Conservation (phyloP, 768 basidiomycete species). For the Termitomyces sp. region DNA sequence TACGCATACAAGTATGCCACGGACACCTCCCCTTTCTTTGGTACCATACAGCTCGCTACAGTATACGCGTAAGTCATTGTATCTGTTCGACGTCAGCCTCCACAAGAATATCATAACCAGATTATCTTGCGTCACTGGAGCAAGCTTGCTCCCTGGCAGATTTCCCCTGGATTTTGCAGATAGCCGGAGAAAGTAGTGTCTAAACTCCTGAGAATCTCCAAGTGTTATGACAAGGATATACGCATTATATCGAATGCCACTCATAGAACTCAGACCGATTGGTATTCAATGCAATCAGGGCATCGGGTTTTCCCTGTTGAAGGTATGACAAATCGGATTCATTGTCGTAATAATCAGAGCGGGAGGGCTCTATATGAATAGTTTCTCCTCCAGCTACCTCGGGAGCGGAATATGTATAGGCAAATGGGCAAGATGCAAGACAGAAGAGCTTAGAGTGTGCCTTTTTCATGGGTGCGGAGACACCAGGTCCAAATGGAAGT, state of each 20-base stretch:
- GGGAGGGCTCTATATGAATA: constrained; percentile 30
- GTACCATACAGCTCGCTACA: too few relatives aligned
- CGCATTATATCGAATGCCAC: constrained; percentile 30
- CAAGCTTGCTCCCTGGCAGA: too few relatives aligned
- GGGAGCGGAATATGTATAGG: constrained; percentile 31
- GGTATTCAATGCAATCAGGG: constrained; percentile 37
- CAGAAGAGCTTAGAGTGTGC: constrained; percentile 22
- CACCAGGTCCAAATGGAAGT: constrained; percentile 36
- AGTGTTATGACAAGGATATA: constrained; percentile 15
- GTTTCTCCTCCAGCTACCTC: constrained; percentile 33
- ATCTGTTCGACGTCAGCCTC: too few relatives aligned
- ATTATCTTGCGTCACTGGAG: too few relatives aligned
- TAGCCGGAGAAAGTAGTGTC: too few relatives aligned
- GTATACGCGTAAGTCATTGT: too few relatives aligned
- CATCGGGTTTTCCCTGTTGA: constrained; percentile 28
- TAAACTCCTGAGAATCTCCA: neutral
- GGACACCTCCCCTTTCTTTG: too few relatives aligned
- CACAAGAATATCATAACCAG: too few relatives aligned
- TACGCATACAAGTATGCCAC: too few relatives aligned
- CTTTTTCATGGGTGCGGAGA: constrained; percentile 26
- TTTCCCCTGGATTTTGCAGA: too few relatives aligned
- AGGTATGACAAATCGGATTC: constrained; percentile 2
- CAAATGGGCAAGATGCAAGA: constrained; percentile 25
- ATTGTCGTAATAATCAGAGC: constrained; percentile 12
- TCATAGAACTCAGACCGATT: constrained; percentile 29